A percentile compares a stretch with the other conserved stretches of the same genome.
These are phyloP conservation scores for Monoraphidium neglectum DNA, from an alignment of 139 green algal species.

Conservation along the genomic window DNA sequence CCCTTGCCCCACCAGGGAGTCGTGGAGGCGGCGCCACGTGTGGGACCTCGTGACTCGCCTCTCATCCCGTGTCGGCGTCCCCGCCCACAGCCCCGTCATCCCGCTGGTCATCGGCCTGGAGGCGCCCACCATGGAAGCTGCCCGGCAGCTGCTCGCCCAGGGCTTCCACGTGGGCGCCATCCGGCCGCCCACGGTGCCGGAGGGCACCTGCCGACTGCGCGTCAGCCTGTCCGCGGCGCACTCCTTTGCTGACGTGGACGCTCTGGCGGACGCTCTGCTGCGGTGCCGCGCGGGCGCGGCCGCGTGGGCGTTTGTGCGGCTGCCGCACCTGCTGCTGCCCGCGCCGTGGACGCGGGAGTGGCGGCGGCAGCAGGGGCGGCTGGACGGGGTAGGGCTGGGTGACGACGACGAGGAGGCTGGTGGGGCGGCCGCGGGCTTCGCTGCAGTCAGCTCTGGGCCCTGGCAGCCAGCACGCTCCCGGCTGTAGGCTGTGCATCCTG, in stretches of 20 bases:
- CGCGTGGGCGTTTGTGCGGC: background rate
- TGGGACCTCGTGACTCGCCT: constrained; percentile 53
- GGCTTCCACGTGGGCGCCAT: constrained; percentile 93
- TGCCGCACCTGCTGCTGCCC: constrained; percentile 2
- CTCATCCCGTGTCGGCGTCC: constrained; percentile 47
- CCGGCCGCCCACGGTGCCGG: constrained; percentile 88
- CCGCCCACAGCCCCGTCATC: constrained; percentile 77
- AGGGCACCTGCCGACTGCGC: constrained; percentile 78
- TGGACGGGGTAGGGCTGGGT: too few relatives aligned
- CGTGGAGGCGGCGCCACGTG: constrained; percentile 73
- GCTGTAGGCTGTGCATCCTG: too few relatives aligned
- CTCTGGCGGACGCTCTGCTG: constrained; percentile 46
- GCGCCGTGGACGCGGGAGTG: background rate
- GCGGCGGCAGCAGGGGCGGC: too few relatives aligned
- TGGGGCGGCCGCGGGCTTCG: too few relatives aligned
- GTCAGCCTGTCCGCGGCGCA: constrained; percentile 84
- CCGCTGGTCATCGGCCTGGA: constrained; percentile 85
- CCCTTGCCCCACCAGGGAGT: constrained; percentile 54
- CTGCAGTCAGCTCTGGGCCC: too few relatives aligned
- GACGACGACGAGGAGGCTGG: too few relatives aligned
- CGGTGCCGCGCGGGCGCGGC: background rate
- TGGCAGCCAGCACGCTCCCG: too few relatives aligned
- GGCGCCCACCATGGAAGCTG: constrained; percentile 56
- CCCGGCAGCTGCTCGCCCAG: constrained; percentile 49
- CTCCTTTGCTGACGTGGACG: constrained; percentile 56